Percentiles rank a stretch among this genome's conserved stretches.
These are phyloP conservation scores for Botrytis tulipae DNA, from an alignment of 2,329 filamentous ascomycete species.

Conservation along the genomic window DNA sequence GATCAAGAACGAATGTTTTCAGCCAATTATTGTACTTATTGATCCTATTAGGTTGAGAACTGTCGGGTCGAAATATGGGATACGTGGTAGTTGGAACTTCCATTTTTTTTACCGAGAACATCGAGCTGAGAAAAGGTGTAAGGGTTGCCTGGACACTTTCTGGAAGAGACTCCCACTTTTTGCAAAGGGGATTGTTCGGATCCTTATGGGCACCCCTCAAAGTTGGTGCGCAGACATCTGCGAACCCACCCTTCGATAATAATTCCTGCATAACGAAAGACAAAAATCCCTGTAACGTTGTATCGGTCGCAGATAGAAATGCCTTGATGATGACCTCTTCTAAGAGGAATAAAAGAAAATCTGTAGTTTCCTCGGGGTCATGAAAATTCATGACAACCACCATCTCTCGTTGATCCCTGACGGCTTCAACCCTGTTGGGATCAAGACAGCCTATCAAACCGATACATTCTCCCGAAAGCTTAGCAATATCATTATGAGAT, in stretches of 20 bases:
- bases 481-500: slow-evolving; percentile 63
- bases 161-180: slow-evolving; percentile 76
- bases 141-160: slow-evolving; percentile 76
- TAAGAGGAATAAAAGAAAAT: slow-evolving; percentile 83
- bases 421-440: slow-evolving; percentile 80
- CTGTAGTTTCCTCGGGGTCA: slow-evolving; percentile 70
- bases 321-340: slow-evolving; percentile 86
- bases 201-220: slow-evolving; percentile 40
- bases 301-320: slow-evolving; percentile 87
- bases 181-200: slow-evolving; percentile 57
- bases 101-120: slow-evolving; percentile 69
- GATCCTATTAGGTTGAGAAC: slow-evolving; percentile 56
- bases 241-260: slow-evolving; percentile 73
- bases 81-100: slow-evolving; percentile 58
- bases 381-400: slow-evolving; percentile 87
- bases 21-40: slow-evolving; percentile 86
- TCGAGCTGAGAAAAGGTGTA: slow-evolving; percentile 84
- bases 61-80: slow-evolving; percentile 59
- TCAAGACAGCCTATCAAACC: slow-evolving; percentile 91
- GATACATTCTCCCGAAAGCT: slow-evolving; percentile 76
- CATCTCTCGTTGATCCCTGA: slow-evolving; percentile 76
- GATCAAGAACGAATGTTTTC: slow-evolving; percentile 73
- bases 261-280: slow-evolving; percentile 95
- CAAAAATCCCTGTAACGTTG: slow-evolving; percentile 83
- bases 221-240: slow-evolving; percentile 45